A percentile compares a stretch with the other conserved stretches of the same genome.
These are phyloP conservation scores for Sequoia sempervirens DNA, from an alignment of 75 land plant genomes.

Conservation along the genomic window DNA sequence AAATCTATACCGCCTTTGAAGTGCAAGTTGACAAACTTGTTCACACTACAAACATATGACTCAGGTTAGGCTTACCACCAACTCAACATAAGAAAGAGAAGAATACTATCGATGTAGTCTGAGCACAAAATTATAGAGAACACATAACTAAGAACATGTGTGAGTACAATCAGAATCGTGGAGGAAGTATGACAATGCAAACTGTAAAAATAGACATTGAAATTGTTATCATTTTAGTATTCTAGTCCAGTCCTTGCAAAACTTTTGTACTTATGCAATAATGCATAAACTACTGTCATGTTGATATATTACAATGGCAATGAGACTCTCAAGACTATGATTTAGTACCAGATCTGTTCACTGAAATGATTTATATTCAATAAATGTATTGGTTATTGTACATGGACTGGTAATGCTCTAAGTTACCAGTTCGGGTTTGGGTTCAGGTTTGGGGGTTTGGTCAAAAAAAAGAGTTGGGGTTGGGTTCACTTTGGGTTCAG, in stretches of 20 bases:
- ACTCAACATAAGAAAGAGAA: neutral
- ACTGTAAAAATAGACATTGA: neutral
- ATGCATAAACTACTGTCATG: neutral
- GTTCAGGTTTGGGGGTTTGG: no score
- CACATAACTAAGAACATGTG: neutral
- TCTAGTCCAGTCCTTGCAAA: neutral
- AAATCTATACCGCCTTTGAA: constrained; percentile 78
- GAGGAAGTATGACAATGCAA: neutral
- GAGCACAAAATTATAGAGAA: neutral
- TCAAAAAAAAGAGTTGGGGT: no score
- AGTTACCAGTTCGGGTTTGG: no score
- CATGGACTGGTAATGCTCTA: neutral
- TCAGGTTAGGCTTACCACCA: neutral
- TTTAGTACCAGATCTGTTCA: neutral
- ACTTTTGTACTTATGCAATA: neutral
- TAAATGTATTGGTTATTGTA: neutral
- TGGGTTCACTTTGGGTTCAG: no score
- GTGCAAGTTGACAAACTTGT: constrained; percentile 83
- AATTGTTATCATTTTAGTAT: neutral
- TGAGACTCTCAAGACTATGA: neutral
- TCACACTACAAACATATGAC: constrained; percentile 60
- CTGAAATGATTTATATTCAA: neutral
- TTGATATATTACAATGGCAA: neutral
- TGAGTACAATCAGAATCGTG: neutral
- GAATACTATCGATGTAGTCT: neutral